phyloP scores from a whole-genome alignment of 148 eudicot genomes.

The Camellia lanceoleosa region DNA sequence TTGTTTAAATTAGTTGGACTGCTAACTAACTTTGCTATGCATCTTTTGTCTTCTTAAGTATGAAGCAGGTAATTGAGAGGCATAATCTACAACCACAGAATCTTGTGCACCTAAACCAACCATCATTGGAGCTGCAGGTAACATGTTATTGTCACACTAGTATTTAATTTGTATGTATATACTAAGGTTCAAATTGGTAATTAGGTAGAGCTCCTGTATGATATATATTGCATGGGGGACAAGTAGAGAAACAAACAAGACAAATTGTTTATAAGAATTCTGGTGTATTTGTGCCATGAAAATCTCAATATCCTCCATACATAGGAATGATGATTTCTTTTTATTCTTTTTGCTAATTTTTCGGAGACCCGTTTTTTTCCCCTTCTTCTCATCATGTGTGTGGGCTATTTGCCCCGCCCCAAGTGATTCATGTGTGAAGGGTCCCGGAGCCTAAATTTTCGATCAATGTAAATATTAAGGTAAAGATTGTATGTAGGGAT shows the following conservation, averaged over 20 bases:
- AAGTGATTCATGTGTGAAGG: too few relatives aligned
- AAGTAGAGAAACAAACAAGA: background rate
- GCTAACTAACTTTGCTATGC: background rate
- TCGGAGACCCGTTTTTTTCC: too few relatives aligned
- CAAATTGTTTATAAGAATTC: too few relatives aligned
- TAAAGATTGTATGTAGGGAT: too few relatives aligned
- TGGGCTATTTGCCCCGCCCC: too few relatives aligned
- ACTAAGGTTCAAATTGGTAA: too few relatives aligned
- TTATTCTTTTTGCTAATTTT: too few relatives aligned
- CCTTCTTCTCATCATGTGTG: too few relatives aligned
- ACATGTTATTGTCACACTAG: background rate
- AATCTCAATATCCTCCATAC: background rate
- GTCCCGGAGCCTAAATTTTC: too few relatives aligned
- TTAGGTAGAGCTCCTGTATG: too few relatives aligned
- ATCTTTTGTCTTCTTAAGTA: conserved; percentile 14
- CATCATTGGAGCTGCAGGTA: conserved; percentile 29
- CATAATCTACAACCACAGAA: conserved; percentile 8
- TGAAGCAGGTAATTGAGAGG: conserved; percentile 28
- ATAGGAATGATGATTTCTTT: too few relatives aligned
- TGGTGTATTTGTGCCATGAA: background rate
- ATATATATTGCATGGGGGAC: background rate
- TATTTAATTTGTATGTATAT: background rate
- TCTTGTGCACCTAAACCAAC: conserved; percentile 7
- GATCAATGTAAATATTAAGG: too few relatives aligned
- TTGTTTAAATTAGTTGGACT: background rate